These are phyloP conservation scores for Lasiodiplodia gonubiensis DNA, from an alignment of 2,329 filamentous ascomycete species.

Conservation along the genomic window DNA sequence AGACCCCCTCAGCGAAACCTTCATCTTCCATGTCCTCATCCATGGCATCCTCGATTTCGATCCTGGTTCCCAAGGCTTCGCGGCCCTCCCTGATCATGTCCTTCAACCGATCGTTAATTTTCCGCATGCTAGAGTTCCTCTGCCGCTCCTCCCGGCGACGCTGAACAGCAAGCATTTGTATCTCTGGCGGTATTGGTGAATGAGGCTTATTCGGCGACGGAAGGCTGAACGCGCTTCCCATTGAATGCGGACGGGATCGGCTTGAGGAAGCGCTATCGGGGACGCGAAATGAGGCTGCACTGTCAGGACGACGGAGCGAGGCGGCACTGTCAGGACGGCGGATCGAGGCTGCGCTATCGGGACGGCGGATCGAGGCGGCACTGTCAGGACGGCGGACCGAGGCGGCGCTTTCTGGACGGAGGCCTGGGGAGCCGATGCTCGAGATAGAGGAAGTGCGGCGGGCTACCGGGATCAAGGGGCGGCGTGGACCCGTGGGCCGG, in stretches of 20 bases:
- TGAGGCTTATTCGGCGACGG: conserved; percentile 33
- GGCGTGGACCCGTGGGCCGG: not conserved
- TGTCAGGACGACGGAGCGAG: not conserved
- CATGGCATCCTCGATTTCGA: conserved; percentile 45
- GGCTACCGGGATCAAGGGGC: conserved; percentile 17
- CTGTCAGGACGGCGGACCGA: conserved; percentile 25
- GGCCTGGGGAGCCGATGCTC: conserved; percentile 29
- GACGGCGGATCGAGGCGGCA: conserved; percentile 15
- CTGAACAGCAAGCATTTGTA: conserved; percentile 74
- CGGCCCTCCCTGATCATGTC: conserved; percentile 89
- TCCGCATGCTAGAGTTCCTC: conserved; percentile 77
- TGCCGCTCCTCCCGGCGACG: conserved; percentile 75
- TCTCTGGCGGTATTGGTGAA: conserved; percentile 63
- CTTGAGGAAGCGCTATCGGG: conserved; percentile 11
- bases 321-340: not conserved
- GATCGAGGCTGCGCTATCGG: conserved; percentile 6
- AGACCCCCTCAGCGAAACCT: conserved; percentile 35
- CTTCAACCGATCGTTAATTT: conserved; percentile 78
- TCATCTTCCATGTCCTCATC: conserved; percentile 40
- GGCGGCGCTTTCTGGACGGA: conserved; percentile 20
- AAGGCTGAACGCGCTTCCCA: conserved; percentile 21
- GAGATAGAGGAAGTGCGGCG: conserved; percentile 23
- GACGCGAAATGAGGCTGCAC: not conserved
- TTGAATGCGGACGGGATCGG: conserved; percentile 21
- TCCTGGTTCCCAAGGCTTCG: conserved; percentile 72